Conservation (phyloP, 345 rosid species). For the Pugionium dolabratum region DNA sequence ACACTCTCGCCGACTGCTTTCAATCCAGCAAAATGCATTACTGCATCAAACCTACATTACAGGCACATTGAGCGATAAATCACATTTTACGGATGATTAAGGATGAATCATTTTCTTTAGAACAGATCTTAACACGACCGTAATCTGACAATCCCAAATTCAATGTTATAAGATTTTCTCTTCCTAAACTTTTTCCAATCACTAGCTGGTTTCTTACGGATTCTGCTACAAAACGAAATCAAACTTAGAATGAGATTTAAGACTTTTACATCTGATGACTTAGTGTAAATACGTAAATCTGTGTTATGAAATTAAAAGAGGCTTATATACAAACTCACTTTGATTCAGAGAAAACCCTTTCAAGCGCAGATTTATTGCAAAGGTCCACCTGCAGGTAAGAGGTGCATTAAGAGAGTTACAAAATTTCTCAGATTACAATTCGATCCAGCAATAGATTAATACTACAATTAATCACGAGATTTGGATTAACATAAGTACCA, state of each 20-base stretch:
- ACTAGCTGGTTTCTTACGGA: neutral
- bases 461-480: neutral
- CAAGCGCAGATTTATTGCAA: slow-evolving; percentile 78
- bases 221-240: slow-evolving; percentile 3
- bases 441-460: slow-evolving; percentile 12
- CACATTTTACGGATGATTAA: slow-evolving; percentile 11
- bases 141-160: neutral
- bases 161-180: neutral
- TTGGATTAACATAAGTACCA: neutral
- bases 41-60: slow-evolving; percentile 83
- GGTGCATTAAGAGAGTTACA: slow-evolving; percentile 12
- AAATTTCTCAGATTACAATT: slow-evolving; percentile 22
- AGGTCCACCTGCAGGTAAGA: slow-evolving; percentile 74
- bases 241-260: slow-evolving; percentile 21
- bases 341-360: slow-evolving; percentile 60
- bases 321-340: slow-evolving; percentile 47
- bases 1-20: slow-evolving; percentile 99
- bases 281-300: slow-evolving; percentile 2
- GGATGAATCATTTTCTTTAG: neutral
- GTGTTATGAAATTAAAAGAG: neutral
- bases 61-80: neutral
- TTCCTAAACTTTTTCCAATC: neutral
- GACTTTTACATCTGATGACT: neutral
- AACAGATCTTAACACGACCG: slow-evolving; percentile 27
- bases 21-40: slow-evolving; percentile 96